Conservation (phyloP, 495 filamentous ascomycete species). For the Penicillium manginii region DNA sequence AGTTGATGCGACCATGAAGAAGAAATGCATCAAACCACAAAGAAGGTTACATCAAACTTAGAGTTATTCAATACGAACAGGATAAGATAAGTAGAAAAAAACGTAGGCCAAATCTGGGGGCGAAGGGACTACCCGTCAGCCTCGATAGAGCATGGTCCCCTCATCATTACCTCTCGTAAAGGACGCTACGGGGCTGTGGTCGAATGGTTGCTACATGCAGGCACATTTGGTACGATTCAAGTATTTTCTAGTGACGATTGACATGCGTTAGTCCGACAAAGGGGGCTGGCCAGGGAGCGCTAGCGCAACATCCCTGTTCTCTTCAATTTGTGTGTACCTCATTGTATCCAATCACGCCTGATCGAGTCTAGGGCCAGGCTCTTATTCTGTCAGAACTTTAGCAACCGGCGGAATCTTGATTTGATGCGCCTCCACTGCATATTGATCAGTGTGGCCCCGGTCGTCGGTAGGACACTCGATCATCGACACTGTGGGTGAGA, state of each 20-base stretch:
- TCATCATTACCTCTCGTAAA: background rate
- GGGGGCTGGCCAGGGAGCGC: background rate
- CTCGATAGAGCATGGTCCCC: background rate
- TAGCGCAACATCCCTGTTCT: background rate
- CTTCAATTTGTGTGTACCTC: background rate
- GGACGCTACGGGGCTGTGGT: background rate
- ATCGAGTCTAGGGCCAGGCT: background rate
- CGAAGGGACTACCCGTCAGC: background rate
- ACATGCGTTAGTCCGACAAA: background rate
- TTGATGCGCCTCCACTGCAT: constrained; percentile 7
- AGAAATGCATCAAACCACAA: too few species aligned
- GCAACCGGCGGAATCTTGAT: constrained; percentile 20
- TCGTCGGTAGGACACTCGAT: background rate
- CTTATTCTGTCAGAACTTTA: constrained; percentile 21
- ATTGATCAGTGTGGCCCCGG: constrained; percentile 7
- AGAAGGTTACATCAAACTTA: too few species aligned
- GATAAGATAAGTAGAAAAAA: background rate
- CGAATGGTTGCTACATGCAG: background rate
- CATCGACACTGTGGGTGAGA: constrained; percentile 10
- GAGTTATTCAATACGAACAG: too few species aligned
- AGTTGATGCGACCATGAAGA: too few species aligned
- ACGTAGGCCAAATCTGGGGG: background rate
- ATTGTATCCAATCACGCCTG: background rate
- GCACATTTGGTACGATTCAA: background rate
- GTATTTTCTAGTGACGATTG: background rate